Evolutionary conservation across 768 basidiomycete genomes (phyloP).

Genomic region (Lactifluus volemus): DNA sequence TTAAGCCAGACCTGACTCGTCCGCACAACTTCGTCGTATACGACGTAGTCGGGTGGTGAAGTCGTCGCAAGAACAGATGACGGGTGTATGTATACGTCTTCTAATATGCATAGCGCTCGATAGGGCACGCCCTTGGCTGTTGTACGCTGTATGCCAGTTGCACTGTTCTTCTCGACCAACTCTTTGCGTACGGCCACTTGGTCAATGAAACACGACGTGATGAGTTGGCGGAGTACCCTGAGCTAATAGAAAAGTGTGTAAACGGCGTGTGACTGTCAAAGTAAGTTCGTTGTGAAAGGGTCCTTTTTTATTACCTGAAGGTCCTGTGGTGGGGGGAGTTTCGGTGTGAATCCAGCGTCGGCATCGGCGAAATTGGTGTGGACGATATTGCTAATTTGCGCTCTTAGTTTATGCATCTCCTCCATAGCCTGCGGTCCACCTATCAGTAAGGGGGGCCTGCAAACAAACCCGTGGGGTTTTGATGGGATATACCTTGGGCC

Average conservation of each 20-base stretch:
- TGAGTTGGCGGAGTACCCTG: constrained; percentile 80
- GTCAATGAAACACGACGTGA: constrained; percentile 89
- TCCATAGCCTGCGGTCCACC: constrained; percentile 73
- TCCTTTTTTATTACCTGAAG: constrained; percentile 48
- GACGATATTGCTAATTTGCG: constrained; percentile 83
- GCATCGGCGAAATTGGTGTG: constrained; percentile 62
- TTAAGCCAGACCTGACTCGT: constrained; percentile 73
- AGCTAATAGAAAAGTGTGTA: constrained; percentile 39
- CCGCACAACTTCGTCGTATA: constrained; percentile 75
- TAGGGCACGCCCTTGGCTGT: constrained; percentile 80
- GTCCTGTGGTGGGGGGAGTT: constrained; percentile 67
- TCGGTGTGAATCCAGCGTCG: constrained; percentile 50
- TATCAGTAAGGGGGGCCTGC: neutral
- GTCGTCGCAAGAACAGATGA: constrained; percentile 65
- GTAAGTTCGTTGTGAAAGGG: neutral
- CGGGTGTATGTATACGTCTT: constrained; percentile 91
- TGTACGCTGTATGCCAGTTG: constrained; percentile 57
- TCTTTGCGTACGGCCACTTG: constrained; percentile 92
- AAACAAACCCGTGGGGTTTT: neutral
- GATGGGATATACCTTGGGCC: constrained; percentile 57
- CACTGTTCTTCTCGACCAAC: constrained; percentile 48
- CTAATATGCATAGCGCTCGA: constrained; percentile 63
- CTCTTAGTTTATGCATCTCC: constrained; percentile 92
- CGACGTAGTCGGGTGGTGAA: constrained; percentile 77
- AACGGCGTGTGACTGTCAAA: constrained; percentile 5